phyloP scores from a whole-genome alignment of 495 filamentous ascomycete species.

The Pyrenopolyporus hunteri region DNA sequence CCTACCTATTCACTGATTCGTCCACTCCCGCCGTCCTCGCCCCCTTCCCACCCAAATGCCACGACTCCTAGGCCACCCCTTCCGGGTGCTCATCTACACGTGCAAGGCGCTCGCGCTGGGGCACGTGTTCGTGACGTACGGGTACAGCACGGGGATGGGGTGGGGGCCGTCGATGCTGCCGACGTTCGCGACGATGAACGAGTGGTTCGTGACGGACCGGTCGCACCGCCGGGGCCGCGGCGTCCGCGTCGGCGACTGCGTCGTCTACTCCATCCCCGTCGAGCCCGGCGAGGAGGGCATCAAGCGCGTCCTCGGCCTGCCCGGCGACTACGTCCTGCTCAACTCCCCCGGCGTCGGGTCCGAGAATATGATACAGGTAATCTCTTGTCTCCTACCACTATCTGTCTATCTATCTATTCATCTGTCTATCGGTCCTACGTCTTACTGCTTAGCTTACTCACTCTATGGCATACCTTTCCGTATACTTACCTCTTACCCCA shows the following conservation, averaged over 20 bases:
- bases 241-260: conserved; percentile 80
- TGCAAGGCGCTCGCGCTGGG: conserved; percentile 54
- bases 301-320: conserved; percentile 86
- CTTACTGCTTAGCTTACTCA: background rate
- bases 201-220: conserved; percentile 71
- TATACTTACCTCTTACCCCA: too few species aligned
- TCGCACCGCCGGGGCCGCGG: conserved; percentile 69
- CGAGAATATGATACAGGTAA: conserved; percentile 80
- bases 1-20: too few species aligned
- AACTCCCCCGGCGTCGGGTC: conserved; percentile 56
- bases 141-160: conserved; percentile 56
- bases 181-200: conserved; percentile 68
- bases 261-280: conserved; percentile 76
- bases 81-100: conserved; percentile 46
- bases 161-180: conserved; percentile 82
- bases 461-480: too few species aligned
- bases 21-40: too few species aligned
- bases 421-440: background rate
- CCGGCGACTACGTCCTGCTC: conserved; percentile 85
- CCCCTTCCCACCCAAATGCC: conserved; percentile 8
- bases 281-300: conserved; percentile 65
- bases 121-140: conserved; percentile 66
- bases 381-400: background rate
- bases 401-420: background rate
- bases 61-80: conserved; percentile 43